These are phyloP conservation scores for Ceratocystis colombiana DNA, from an alignment of 2,329 filamentous ascomycete species.

Conservation along the genomic window DNA sequence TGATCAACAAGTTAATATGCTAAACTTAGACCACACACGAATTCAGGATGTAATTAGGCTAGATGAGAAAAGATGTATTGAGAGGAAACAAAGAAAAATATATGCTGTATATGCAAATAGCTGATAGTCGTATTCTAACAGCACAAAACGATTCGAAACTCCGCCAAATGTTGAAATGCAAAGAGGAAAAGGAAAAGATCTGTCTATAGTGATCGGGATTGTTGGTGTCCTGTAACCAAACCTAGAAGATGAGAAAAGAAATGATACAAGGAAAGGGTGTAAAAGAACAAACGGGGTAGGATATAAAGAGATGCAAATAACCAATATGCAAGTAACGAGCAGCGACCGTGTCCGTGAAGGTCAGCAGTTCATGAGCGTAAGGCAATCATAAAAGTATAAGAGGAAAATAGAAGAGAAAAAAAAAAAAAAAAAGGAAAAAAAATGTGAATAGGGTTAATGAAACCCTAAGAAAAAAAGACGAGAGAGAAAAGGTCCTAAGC, in stretches of 20 bases:
- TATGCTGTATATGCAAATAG: constrained; percentile 7
- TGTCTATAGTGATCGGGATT: constrained; percentile 11
- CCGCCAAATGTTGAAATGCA: constrained; percentile 1
- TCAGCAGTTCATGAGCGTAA: constrained; percentile 15
- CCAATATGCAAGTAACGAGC: constrained; percentile 11
- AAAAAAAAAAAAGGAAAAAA: constrained; percentile 6
- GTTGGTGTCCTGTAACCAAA: constrained; percentile 18
- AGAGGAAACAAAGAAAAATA: not conserved
- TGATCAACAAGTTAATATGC: not conserved
- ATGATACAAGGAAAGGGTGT: constrained; percentile 3
- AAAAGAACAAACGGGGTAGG: constrained; percentile 10
- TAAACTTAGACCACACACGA: not conserved
- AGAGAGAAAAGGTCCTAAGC: not conserved
- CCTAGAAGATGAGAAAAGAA: constrained; percentile 10
- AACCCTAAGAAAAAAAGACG: not conserved
- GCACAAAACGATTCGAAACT: constrained; percentile 17
- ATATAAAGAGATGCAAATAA: constrained; percentile 19
- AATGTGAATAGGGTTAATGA: not conserved
- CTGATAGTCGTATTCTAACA: constrained; percentile 19
- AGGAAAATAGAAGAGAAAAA: not conserved
- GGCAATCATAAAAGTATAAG: constrained; percentile 8
- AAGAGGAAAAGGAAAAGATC: constrained; percentile 13
- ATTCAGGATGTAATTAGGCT: not conserved
- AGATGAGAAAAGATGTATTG: constrained; percentile 11
- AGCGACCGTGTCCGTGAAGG: constrained; percentile 7